Base-by-base conservation (phyloP, 306 rosid genomes). In the Hippophae rhamnoides region DNA sequence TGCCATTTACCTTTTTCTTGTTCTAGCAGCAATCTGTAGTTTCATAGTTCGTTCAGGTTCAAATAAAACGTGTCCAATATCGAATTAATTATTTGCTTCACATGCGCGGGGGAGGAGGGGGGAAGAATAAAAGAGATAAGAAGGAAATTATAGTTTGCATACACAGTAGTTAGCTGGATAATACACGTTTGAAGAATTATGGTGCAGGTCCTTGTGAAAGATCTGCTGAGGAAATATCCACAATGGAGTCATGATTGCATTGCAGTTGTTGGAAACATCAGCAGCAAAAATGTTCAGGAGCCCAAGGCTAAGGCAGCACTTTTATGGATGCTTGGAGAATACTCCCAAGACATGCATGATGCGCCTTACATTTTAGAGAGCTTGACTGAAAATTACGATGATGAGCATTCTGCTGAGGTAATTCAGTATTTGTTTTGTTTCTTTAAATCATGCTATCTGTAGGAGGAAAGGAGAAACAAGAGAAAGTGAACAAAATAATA, bases 201-300 rank as follows among this genome's bases (percentile, higher is more conserved):
- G 66, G 53, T 65, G 62, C 79, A 93, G 99, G 99, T 93, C 54
- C 99, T 93, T 70, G 99, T 93, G 55, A 93, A 93, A 82, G 95
- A 93, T 84, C 83, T 93, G 56, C 74, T 93, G 5, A 78, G 99
- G 77, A 93, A 93, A 65, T 93, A 93, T 82, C 99, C 99, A 60
- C 99, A 93, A 56, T 93, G 99, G 99, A 93, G 99, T 80, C 99
- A 88, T 43, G 97, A 93, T 84, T 93, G 99, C 80, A 93, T 93
- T 66, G 97, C 99, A 43, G 99, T 93, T 56, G 99, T 93, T 71
- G 99, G 99, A 60, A 89, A 86, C 71, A 93, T 93, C 76, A 93
- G 99, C 84, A 85, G 97, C 81, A 84, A 86, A 75, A 93, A 93
- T 67, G 80, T 93, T 71, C 99, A 93, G 75, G 99, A 93, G 72